Evolutionary conservation across 306 rosid genomes (phyloP), one percentile per base, ranked within the genome.

Genomic region (Heteromeles arbutifolia): DNA sequence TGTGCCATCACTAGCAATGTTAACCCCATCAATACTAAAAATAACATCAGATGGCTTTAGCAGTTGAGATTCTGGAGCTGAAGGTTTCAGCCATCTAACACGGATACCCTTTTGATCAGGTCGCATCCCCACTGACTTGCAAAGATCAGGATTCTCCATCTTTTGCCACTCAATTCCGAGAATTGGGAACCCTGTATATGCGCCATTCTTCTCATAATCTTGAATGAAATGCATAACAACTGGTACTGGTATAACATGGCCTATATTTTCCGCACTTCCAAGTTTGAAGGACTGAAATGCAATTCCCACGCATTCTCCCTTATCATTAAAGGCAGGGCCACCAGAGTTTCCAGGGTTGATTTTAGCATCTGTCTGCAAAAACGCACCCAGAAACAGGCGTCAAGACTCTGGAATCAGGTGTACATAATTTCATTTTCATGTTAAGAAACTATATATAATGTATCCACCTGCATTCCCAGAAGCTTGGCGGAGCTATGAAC

Each of bases 301-400:
- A 72, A 91, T 89, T 52, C 95, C 97, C 39, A 91, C 95, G 41
- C 97, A 92, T 28, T 81, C 84, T 61, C 97, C 96, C 81, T 86
- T 86, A 75, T 85, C 88, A 39, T 78, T 92, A 67, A 92, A 92
- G 9, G 97, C 97, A 70, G 97, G 97, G 25, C 97, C 96, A 37
- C 96, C 96, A 53, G 96, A 92, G 83, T 92, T 92, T 73, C 97
- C 96, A 75, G 97, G 90, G 83, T 92, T 90, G 72, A 92, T 88
- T 68, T 91, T 93, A 65, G 91, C 93, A 84, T 92, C 97, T 75
- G 90, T 92, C 93, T 92, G 86, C 74, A 68, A 73, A 26, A 82
- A 29, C 39, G 52, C 37, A 57, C 72, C 74, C 66, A n/a, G 73
- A 61, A 43, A 65, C 22, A 77, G 56, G 11, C 14, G 28, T 76